Evolutionary conservation across 495 filamentous ascomycete genomes (phyloP), one percentile per base, ranked within the genome.

Genomic region (Penicillium silybi): DNA sequence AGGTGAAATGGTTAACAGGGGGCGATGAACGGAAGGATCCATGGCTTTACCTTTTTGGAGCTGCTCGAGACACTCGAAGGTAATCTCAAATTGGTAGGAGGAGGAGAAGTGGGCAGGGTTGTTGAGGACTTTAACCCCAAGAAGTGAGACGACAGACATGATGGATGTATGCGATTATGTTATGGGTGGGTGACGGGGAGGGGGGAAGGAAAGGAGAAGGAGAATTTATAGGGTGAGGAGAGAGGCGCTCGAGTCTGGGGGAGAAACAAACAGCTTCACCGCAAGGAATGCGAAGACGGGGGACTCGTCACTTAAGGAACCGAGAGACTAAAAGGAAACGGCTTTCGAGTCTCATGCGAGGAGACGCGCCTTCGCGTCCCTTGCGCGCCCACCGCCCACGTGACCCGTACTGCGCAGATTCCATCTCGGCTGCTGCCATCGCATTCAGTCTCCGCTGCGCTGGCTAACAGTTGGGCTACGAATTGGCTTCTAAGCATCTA

Each of bases 141-240:
- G 83, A 25, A 98, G 85, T 50, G 92, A 93, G 54, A 98, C 91
- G 66, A 97, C 89, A 62, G 93, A 96, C 93, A 98, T 98, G 52
- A 58, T 52, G 35, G 39, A 49, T 54, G 44, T 37, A 46, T 44
- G 46, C 19, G 40, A 26, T 41, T 58, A 59, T 63, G 62, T 61
- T 52, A 49, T 40, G 57, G 57, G 56, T 49, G 35, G 46, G 23
- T 56, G 7, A 19, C 25, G 40, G 41, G 15, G 41, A 58, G 40
- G 37, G 50, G 92, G 79, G n/a, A 93, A 81, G 16, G 13, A 41
- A 87, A 87, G 53, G 81, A 9, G 13, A 41, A 87, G 86, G 53
- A 89, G 86, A 64, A 95, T 87, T 68, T 88, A 93, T 91, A 95
- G 92, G 47, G 69, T 85, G n/a, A 56, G 48, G 48, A 52, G 45